Base-by-base conservation (phyloP, 1,284 basidiomycete species). In the Rhodotorula sp. region DNA sequence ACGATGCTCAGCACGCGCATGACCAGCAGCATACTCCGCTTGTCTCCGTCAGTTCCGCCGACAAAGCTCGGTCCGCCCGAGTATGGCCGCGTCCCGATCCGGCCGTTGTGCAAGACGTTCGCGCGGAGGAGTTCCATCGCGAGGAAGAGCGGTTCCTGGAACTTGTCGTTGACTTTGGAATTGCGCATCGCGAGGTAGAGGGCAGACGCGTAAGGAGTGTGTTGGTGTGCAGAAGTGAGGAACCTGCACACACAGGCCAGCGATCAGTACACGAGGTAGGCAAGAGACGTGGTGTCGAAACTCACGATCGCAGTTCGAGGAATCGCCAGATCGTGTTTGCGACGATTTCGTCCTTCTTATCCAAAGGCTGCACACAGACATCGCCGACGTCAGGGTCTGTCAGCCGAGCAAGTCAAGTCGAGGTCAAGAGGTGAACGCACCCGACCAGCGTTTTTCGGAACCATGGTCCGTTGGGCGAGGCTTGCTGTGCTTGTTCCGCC, bases 271-370 rank as follows among this genome's bases (percentile, higher is more conserved):
- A 21, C 45, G 7, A 49, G 54, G 16, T 26, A 38, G 52, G 0
- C 15, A 23, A 49, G 31, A 28, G 31, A 45, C 55, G 21, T 43
- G 38, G 58, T 38, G 62, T 28, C 14, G 62, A 80, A 81, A 81
- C 83, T 81, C 83, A 94, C 90, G 93, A 93, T 82, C 95, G 86
- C 67, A 99, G 84, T 81, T 98, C 95, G 68, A 99, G 86, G 86
- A 99, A 97, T 60, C 95, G 87, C 95, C 95, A 98, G 73, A 99
- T 91, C 47, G 95, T 92, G 80, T 99, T 99, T 14, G 95, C 95
- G 2, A 99, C 95, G 1, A 97, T 86, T 81, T 99, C 97, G 79
- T 99, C 95, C 83, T 99, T 99, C 83, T 97, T 97, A 74, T 98
- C 95, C 49, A 99, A 85, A 18, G 86, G 85, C 54, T 83, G 81